Conservation (phyloP, 108 stramenopile genomes). For the Mediolabrus comicus region DNA sequence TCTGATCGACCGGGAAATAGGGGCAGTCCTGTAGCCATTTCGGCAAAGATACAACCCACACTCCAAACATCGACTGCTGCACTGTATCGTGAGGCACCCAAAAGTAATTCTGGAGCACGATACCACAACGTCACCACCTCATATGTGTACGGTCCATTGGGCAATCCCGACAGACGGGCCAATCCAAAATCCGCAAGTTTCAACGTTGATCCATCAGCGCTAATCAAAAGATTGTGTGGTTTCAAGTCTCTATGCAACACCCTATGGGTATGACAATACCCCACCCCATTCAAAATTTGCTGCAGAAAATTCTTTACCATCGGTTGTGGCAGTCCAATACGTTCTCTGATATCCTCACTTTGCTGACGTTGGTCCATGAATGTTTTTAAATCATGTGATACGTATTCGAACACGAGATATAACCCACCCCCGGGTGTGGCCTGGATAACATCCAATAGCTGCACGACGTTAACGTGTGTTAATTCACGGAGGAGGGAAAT, state of each 20-base stretch:
- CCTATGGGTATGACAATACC: slow-evolving; percentile 85
- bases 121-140: slow-evolving; percentile 98
- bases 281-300: slow-evolving; percentile 86
- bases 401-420: slow-evolving; percentile 89
- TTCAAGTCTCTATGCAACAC: slow-evolving; percentile 93
- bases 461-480: slow-evolving; percentile 83
- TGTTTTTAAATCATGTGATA: slow-evolving; percentile 80
- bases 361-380: slow-evolving; percentile 78
- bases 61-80: slow-evolving; percentile 95
- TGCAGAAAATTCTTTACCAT: slow-evolving; percentile 76
- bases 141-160: slow-evolving; percentile 83
- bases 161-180: slow-evolving; percentile 86
- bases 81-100: slow-evolving; percentile 88
- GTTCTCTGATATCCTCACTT: slow-evolving; percentile 70
- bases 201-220: slow-evolving; percentile 74
- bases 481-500: slow-evolving; percentile 83
- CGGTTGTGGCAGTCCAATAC: slow-evolving; percentile 64
- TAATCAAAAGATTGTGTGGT: slow-evolving; percentile 87
- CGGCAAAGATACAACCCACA: slow-evolving; percentile 96
- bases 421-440: slow-evolving; percentile 70
- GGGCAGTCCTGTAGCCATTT: slow-evolving; percentile 92
- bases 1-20: slow-evolving; percentile 84
- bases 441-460: slow-evolving; percentile 77
- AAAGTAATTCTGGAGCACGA: slow-evolving; percentile 95
- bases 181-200: slow-evolving; percentile 98